phyloP scores from a whole-genome alignment of 208 protist species.

The Lotmaria passim region DNA sequence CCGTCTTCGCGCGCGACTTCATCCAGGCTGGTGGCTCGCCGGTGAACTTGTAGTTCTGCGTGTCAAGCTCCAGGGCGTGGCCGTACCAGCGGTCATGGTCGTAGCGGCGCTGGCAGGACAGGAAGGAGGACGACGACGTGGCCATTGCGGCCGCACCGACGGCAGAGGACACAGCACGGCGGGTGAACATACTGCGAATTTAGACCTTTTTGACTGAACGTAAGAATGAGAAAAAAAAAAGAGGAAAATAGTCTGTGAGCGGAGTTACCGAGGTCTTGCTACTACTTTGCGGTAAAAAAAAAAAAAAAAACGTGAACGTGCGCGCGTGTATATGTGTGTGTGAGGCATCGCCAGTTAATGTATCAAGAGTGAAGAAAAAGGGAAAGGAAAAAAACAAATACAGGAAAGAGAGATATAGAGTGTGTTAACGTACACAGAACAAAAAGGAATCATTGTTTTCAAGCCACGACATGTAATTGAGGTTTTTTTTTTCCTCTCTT shows the following conservation, averaged over 20 bases:
- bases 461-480: no score
- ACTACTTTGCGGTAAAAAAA: not conserved
- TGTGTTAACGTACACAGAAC: no score
- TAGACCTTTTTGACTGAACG: not conserved
- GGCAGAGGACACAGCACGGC: slow-evolving; percentile 51
- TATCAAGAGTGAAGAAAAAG: slow-evolving; percentile 12
- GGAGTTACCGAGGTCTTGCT: no score
- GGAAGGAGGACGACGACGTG: slow-evolving; percentile 31
- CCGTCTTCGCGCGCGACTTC: slow-evolving; percentile 67
- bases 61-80: slow-evolving; percentile 83
- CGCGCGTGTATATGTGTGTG: not conserved
- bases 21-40: slow-evolving; percentile 81
- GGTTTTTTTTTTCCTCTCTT: no score
- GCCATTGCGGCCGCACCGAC: slow-evolving; percentile 39
- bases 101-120: slow-evolving; percentile 66
- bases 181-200: slow-evolving; percentile 56
- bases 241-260: not conserved
- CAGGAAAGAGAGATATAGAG: not conserved
- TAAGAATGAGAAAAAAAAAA: no score
- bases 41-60: slow-evolving; percentile 87
- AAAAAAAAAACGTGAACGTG: not conserved
- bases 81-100: slow-evolving; percentile 91
- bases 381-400: slow-evolving; percentile 20
- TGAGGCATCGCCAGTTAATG: not conserved
- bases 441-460: no score